phyloP scores from a whole-genome alignment of 1,139 yeast species.

The Taphrina flavorubra region DNA sequence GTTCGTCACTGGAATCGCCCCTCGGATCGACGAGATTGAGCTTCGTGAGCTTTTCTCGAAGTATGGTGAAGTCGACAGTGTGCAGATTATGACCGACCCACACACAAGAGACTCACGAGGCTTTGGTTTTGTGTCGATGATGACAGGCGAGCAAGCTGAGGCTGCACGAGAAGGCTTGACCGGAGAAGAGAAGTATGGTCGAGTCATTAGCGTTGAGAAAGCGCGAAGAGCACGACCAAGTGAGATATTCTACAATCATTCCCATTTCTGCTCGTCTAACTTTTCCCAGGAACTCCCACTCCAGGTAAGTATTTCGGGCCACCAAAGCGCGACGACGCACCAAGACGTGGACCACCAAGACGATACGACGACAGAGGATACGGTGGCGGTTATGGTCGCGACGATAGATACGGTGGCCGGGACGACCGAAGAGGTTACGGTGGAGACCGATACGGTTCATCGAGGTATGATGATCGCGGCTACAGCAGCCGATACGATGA shows the following conservation, averaged over 20 bases:
- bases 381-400: conserved; percentile 47
- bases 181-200: conserved; percentile 51
- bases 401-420: conserved; percentile 48
- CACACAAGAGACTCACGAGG: conserved; percentile 54
- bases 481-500: conserved; percentile 33
- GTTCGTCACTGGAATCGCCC: conserved; percentile 53
- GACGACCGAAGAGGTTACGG: conserved; percentile 49
- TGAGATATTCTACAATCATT: conserved; percentile 41
- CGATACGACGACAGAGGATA: conserved; percentile 48
- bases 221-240: conserved; percentile 54
- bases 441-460: conserved; percentile 38
- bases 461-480: conserved; percentile 26
- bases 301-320: conserved; percentile 56
- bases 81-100: conserved; percentile 54
- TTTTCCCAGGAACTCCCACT: conserved; percentile 50
- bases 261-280: no score
- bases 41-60: conserved; percentile 51
- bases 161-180: conserved; percentile 51
- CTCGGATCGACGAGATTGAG: conserved; percentile 51
- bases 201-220: conserved; percentile 51
- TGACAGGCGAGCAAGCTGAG: conserved; percentile 51
- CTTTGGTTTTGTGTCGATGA: conserved; percentile 54
- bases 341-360: conserved; percentile 45
- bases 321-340: conserved; percentile 48
- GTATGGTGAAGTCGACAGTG: conserved; percentile 52